Percentiles rank a stretch among this genome's conserved stretches.
phyloP scores from a whole-genome alignment of 208 protist species.

The Porcisia deanei region DNA sequence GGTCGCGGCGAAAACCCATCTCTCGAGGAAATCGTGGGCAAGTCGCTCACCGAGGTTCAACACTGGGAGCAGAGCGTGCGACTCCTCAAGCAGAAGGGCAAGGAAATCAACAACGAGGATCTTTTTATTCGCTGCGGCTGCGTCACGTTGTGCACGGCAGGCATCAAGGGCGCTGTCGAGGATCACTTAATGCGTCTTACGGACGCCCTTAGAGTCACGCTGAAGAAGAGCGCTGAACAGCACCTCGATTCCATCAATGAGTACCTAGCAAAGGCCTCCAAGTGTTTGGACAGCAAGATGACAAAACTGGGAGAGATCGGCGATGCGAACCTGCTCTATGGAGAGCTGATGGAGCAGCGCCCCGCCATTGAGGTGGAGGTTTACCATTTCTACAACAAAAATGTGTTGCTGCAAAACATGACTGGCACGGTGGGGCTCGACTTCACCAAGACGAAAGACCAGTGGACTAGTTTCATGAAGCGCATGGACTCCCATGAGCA shows the following conservation, averaged over 20 bases:
- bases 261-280: constrained; percentile 77
- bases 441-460: constrained; percentile 70
- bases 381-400: constrained; percentile 93
- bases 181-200: constrained; percentile 91
- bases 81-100: constrained; percentile 94
- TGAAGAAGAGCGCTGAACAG: constrained; percentile 81
- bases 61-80: constrained; percentile 96
- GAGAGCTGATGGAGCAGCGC: constrained; percentile 82
- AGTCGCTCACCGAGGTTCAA: constrained; percentile 89
- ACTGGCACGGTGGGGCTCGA: constrained; percentile 70
- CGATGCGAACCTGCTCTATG: constrained; percentile 83
- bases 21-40: constrained; percentile 89
- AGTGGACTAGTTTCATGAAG: constrained; percentile 82
- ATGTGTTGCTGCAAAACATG: constrained; percentile 90
- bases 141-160: constrained; percentile 93
- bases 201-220: constrained; percentile 84
- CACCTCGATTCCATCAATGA: constrained; percentile 85
- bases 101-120: constrained; percentile 94
- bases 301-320: constrained; percentile 95
- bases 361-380: constrained; percentile 85
- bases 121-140: constrained; percentile 94
- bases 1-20: constrained; percentile 68
- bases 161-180: constrained; percentile 94
- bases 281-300: constrained; percentile 79
- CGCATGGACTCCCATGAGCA: constrained; percentile 93